Evolutionary conservation across 2,329 filamentous ascomycete genomes (phyloP).

Genomic region (Scleromitrula shiraiana): DNA sequence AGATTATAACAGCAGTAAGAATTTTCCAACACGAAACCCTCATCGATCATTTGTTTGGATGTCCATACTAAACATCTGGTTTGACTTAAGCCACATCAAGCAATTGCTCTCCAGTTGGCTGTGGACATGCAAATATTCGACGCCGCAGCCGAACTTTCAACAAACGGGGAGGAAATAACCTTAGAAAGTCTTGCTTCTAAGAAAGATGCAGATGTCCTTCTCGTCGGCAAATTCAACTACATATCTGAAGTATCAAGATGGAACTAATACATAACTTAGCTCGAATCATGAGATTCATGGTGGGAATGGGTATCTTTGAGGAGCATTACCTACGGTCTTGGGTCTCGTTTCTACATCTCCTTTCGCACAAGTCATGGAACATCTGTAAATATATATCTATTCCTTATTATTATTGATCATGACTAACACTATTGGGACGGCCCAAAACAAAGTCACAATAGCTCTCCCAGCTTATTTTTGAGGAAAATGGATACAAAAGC

Average conservation of each 20-base stretch:
- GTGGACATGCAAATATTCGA: slow-evolving; percentile 6
- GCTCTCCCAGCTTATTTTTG: slow-evolving; percentile 11
- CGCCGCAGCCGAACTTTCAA: neutral
- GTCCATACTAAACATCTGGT: too few species aligned
- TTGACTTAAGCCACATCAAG: slow-evolving; percentile 2
- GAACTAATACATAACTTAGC: neutral
- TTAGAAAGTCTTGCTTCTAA: neutral
- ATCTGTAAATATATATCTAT: neutral
- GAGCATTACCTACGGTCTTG: slow-evolving; percentile 7
- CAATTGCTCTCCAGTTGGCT: neutral
- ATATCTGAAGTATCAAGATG: neutral
- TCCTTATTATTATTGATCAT: neutral
- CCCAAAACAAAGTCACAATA: slow-evolving; percentile 8
- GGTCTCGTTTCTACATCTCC: slow-evolving; percentile 5
- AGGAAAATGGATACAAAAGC: slow-evolving; percentile 6
- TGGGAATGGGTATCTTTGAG: slow-evolving; percentile 8
- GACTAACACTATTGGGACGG: neutral
- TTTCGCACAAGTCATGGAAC: neutral
- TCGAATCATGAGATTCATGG: slow-evolving; percentile 12
- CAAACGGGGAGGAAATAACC: neutral
- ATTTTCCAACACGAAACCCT: too few species aligned
- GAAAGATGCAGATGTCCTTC: neutral
- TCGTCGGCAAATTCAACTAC: neutral
- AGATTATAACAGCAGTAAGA: neutral
- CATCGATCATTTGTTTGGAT: too few species aligned